Conservation (phyloP, 129 eudicot species). For the Pseudognaphalium luteoalbum region DNA sequence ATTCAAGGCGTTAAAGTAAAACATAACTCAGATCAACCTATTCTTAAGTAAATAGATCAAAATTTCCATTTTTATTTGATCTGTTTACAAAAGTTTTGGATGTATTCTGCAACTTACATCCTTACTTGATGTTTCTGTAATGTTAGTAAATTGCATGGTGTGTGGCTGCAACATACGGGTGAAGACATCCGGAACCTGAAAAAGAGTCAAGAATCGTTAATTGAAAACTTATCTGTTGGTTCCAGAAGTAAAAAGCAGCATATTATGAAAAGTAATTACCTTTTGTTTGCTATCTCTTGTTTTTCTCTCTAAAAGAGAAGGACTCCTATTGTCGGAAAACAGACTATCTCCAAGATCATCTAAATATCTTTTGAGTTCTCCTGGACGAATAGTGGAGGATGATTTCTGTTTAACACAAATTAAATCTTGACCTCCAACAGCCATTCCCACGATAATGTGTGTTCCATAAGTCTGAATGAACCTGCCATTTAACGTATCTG, state of each 20-base stretch:
- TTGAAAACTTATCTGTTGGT: background rate
- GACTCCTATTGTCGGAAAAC: constrained; percentile 74
- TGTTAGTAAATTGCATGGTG: constrained; percentile 67
- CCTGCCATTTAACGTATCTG: constrained; percentile 46
- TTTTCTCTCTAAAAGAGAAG: constrained; percentile 57
- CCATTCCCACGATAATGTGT: constrained; percentile 88
- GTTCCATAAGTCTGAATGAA: constrained; percentile 93
- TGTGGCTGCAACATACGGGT: constrained; percentile 77
- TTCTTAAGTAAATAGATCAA: background rate
- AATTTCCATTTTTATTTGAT: background rate
- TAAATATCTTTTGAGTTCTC: constrained; percentile 73
- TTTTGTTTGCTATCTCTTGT: constrained; percentile 59
- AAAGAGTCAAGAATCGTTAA: background rate
- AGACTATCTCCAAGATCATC: constrained; percentile 91
- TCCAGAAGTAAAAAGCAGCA: background rate
- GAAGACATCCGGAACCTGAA: constrained; percentile 88
- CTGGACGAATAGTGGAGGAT: constrained; percentile 70
- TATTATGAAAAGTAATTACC: constrained; percentile 32
- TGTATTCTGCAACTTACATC: constrained; percentile 56
- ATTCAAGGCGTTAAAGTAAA: background rate
- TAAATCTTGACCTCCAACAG: constrained; percentile 96
- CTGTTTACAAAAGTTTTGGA: background rate
- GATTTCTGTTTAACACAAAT: constrained; percentile 80
- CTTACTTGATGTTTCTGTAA: constrained; percentile 84
- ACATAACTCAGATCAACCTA: background rate